Conservation (phyloP, 2,329 filamentous ascomycete genomes). For the Aspergillus neoniger region DNA sequence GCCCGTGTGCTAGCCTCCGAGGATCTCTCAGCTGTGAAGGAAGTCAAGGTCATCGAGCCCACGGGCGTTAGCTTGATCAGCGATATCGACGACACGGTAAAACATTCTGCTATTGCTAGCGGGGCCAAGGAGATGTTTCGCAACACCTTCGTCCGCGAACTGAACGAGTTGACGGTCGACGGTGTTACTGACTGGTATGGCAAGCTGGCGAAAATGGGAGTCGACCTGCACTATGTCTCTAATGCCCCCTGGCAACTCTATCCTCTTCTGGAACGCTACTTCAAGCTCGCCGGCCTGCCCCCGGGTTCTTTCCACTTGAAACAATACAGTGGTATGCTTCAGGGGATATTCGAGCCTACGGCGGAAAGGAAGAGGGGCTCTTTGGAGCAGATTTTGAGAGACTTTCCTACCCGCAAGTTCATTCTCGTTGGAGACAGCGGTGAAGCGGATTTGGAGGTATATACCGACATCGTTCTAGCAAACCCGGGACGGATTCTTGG, state of each 20-base stretch:
- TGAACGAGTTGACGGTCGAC: constrained; percentile 77
- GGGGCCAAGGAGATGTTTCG: constrained; percentile 94
- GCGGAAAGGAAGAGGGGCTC: constrained; percentile 91
- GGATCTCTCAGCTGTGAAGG: constrained; percentile 75
- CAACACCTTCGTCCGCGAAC: constrained; percentile 88
- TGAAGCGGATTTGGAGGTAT: constrained; percentile 94
- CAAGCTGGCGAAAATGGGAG: constrained; percentile 73
- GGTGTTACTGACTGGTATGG: constrained; percentile 91
- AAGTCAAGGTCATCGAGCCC: constrained; percentile 74
- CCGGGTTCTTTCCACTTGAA: constrained; percentile 92
- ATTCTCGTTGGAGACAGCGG: constrained; percentile 93
- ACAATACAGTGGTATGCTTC: constrained; percentile 93
- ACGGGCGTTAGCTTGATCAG: constrained; percentile 88
- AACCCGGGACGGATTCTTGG: constrained; percentile 81
- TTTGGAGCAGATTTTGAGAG: constrained; percentile 78
- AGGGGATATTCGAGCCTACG: constrained; percentile 96
- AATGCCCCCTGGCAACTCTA: constrained; percentile 99
- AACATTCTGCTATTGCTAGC: constrained; percentile 84
- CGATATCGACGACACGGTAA: constrained; percentile 97
- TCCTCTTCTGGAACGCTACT: constrained; percentile 82
- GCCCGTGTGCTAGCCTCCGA: constrained; percentile 86
- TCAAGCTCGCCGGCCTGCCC: constrained; percentile 76
- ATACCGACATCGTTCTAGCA: constrained; percentile 85
- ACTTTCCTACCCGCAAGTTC: constrained; percentile 88
- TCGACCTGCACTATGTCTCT: constrained; percentile 95